These are phyloP conservation scores for Dryas octopetala DNA, from an alignment of 306 rosid genomes.

Conservation along the genomic window DNA sequence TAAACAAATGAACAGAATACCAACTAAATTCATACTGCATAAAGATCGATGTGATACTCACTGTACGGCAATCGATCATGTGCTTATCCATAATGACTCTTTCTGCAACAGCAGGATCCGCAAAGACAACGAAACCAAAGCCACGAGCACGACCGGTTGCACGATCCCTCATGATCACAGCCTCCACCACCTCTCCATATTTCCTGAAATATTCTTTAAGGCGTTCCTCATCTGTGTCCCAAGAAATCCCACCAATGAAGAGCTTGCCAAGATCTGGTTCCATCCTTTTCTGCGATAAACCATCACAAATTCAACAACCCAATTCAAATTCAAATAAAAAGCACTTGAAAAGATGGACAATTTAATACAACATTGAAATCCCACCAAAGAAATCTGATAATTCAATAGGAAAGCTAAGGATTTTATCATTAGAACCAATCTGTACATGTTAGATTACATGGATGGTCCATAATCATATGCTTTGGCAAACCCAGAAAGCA, in stretches of 20 bases:
- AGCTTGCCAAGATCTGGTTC: slow-evolving; percentile 97
- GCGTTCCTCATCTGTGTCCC: slow-evolving; percentile 96
- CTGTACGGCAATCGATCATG: slow-evolving; percentile 85
- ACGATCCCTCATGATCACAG: slow-evolving; percentile 97
- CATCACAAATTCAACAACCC: slow-evolving; percentile 33
- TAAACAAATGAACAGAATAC: slow-evolving; percentile 18
- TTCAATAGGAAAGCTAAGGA: slow-evolving; percentile 23
- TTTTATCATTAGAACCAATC: slow-evolving; percentile 37
- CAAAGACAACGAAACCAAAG: slow-evolving; percentile 80
- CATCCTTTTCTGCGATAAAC: slow-evolving; percentile 58
- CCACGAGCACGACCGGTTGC: slow-evolving; percentile 96
- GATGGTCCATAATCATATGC: slow-evolving; percentile 16
- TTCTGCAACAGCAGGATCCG: slow-evolving; percentile 86
- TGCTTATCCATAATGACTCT: slow-evolving; percentile 88
- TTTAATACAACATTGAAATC: slow-evolving; percentile 32
- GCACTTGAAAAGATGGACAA: slow-evolving; percentile 8
- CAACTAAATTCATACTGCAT: slow-evolving; percentile 8
- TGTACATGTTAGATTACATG: not conserved
- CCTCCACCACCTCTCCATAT: slow-evolving; percentile 89
- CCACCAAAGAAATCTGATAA: slow-evolving; percentile 27
- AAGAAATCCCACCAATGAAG: slow-evolving; percentile 98
- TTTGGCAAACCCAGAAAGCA: slow-evolving; percentile 17
- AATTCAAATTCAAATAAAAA: slow-evolving; percentile 15
- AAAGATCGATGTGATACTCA: slow-evolving; percentile 44
- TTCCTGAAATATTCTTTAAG: slow-evolving; percentile 76